phyloP scores from a whole-genome alignment of 129 eudicot genomes.

The Pseudognaphalium luteoalbum region DNA sequence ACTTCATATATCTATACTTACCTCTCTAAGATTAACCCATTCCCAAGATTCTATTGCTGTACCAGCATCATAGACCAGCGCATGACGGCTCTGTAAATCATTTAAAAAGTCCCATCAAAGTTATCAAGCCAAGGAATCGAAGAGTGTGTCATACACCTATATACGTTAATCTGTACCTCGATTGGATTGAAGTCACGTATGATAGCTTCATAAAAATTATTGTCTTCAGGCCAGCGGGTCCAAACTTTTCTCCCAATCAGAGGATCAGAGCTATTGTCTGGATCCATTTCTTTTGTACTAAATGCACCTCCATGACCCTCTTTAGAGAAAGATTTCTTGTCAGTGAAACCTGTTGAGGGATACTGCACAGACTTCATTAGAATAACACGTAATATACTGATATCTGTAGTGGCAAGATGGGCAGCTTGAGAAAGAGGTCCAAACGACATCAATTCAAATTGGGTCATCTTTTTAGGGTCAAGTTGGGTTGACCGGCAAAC shows the following conservation, averaged over 20 bases:
- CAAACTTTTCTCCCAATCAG: conserved; percentile 63
- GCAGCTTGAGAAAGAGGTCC: too few species aligned
- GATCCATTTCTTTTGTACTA: conserved; percentile 4
- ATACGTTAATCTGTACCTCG: conserved; percentile 29
- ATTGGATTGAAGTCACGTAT: conserved; percentile 45
- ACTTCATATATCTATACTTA: neutral
- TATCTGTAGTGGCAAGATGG: too few species aligned
- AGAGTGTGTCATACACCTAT: too few species aligned
- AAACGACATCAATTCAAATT: too few species aligned
- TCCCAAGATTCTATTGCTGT: conserved; percentile 64
- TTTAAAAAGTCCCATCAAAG: too few species aligned
- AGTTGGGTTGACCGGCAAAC: too few species aligned
- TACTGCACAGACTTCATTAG: conserved; percentile 31
- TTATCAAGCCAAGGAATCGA: too few species aligned
- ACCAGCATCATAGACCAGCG: conserved; percentile 53
- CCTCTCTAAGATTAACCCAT: conserved; percentile 74
- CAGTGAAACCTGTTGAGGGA: conserved; percentile 44
- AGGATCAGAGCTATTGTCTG: conserved; percentile 36
- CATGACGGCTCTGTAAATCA: conserved; percentile 52
- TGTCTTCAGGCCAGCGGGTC: conserved; percentile 75
- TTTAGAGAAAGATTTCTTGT: conserved; percentile 41
- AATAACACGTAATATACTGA: too few species aligned
- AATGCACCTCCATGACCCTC: conserved; percentile 34
- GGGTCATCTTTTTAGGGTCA: too few species aligned
- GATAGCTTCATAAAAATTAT: conserved; percentile 64